Evolutionary conservation across 495 filamentous ascomycete genomes (phyloP).

Genomic region (Venustampulla echinocandica): DNA sequence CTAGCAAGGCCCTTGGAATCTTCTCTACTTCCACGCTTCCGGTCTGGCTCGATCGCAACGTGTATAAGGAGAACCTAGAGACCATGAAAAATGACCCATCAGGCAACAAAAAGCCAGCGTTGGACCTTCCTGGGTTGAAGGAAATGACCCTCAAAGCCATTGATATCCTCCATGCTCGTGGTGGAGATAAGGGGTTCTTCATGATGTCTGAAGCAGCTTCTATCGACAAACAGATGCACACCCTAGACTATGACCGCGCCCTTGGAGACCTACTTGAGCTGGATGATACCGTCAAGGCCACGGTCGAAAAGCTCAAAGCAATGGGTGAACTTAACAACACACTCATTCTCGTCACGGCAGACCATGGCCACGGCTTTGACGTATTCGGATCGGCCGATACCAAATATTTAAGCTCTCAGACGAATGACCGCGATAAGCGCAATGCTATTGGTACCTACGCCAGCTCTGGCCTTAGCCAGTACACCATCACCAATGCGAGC

Average conservation of each 20-base stretch:
- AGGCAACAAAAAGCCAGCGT: slow-evolving; percentile 46
- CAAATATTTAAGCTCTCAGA: slow-evolving; percentile 50
- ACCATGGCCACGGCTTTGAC: slow-evolving; percentile 73
- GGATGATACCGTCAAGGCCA: slow-evolving; percentile 62
- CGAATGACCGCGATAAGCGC: slow-evolving; percentile 54
- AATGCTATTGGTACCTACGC: slow-evolving; percentile 58
- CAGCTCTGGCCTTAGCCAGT: slow-evolving; percentile 60
- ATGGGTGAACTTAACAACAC: slow-evolving; percentile 54
- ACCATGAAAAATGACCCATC: slow-evolving; percentile 53
- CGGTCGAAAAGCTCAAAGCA: slow-evolving; percentile 49
- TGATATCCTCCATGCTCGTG: slow-evolving; percentile 55
- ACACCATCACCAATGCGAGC: slow-evolving; percentile 37
- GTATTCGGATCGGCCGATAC: slow-evolving; percentile 49
- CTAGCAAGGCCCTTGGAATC: slow-evolving; percentile 54
- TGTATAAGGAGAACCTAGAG: slow-evolving; percentile 54
- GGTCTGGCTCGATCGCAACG: slow-evolving; percentile 65
- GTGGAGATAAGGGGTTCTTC: slow-evolving; percentile 60
- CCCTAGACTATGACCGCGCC: slow-evolving; percentile 65
- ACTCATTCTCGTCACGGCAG: slow-evolving; percentile 61
- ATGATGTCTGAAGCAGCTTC: slow-evolving; percentile 69
- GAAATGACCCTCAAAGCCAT: slow-evolving; percentile 78
- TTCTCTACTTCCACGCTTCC: slow-evolving; percentile 58
- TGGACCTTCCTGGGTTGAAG: slow-evolving; percentile 62
- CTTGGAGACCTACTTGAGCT: slow-evolving; percentile 69
- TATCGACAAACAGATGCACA: slow-evolving; percentile 68